phyloP scores from a whole-genome alignment of 1,284 basidiomycete species.

The Ceratobasidium sp. region DNA sequence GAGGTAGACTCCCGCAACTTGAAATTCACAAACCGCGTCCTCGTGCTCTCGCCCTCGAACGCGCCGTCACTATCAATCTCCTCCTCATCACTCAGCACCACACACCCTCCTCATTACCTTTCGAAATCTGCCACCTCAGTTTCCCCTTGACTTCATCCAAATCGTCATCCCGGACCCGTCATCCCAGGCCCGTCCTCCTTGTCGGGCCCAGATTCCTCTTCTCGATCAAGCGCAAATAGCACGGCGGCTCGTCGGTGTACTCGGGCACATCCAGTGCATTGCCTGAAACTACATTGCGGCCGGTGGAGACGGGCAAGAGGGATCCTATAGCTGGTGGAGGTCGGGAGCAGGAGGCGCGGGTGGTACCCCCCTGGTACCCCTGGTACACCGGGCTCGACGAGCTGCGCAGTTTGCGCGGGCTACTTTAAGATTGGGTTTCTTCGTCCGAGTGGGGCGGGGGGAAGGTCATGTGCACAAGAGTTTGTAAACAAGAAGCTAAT shows the following conservation, averaged over 20 bases:
- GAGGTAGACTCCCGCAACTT: slow-evolving; percentile 56
- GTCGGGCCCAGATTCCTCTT: slow-evolving; percentile 57
- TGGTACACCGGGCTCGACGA: slow-evolving; percentile 58
- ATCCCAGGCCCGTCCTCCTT: too few species aligned
- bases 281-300: slow-evolving; percentile 17
- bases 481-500: neutral
- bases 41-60: slow-evolving; percentile 80
- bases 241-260: slow-evolving; percentile 57
- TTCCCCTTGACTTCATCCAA: slow-evolving; percentile 59
- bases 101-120: slow-evolving; percentile 59
- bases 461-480: neutral
- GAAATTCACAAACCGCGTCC: slow-evolving; percentile 72
- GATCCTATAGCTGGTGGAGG: too few species aligned
- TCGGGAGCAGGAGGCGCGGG: too few species aligned
- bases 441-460: slow-evolving; percentile 2
- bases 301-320: too few species aligned
- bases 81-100: slow-evolving; percentile 69
- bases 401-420: slow-evolving; percentile 62
- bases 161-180: slow-evolving; percentile 55
- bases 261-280: slow-evolving; percentile 50
- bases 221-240: slow-evolving; percentile 68
- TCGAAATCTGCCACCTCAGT: slow-evolving; percentile 67
- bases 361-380: too few species aligned
- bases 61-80: slow-evolving; percentile 83
- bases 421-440: slow-evolving; percentile 11